Evolutionary conservation across 2,329 filamentous ascomycete species (phyloP).

Genomic region (Zasmidium angulare): DNA sequence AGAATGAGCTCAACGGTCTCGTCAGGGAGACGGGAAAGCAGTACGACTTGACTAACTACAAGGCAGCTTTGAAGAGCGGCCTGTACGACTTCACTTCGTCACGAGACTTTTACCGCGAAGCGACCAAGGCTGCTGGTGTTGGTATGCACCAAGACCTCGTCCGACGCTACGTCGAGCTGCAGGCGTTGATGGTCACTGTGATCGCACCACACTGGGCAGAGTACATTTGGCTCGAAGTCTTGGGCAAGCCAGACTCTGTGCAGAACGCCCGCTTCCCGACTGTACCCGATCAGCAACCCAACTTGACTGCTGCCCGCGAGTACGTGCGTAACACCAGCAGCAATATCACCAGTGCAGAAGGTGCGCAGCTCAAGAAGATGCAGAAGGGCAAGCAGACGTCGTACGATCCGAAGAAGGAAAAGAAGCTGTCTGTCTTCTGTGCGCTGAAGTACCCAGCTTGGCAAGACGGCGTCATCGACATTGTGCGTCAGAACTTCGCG

Average conservation of each 20-base stretch:
- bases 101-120: conserved; percentile 87
- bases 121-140: conserved; percentile 70
- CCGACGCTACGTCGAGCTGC: conserved; percentile 78
- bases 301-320: conserved; percentile 73
- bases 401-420: conserved; percentile 89
- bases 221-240: conserved; percentile 88
- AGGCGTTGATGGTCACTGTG: conserved; percentile 77
- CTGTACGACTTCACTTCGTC: conserved; percentile 90
- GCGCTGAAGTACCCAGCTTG: conserved; percentile 80
- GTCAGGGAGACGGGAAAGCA: conserved; percentile 76
- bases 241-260: conserved; percentile 72
- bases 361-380: conserved; percentile 79
- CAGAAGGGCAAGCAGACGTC: conserved; percentile 83
- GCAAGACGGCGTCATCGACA: conserved; percentile 87
- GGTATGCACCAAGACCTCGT: conserved; percentile 84
- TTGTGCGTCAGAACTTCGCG: conserved; percentile 72
- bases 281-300: conserved; percentile 63
- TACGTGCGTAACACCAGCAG: conserved; percentile 75
- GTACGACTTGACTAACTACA: conserved; percentile 78
- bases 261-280: conserved; percentile 76
- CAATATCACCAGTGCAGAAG: conserved; percentile 84
- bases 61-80: conserved; percentile 76
- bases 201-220: conserved; percentile 94
- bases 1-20: conserved; percentile 86
- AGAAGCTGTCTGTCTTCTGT: conserved; percentile 84